Percentiles rank a stretch among this genome's conserved stretches.
Conservation (phyloP, 75 land plant species). For the Pinus tabuliformis region DNA sequence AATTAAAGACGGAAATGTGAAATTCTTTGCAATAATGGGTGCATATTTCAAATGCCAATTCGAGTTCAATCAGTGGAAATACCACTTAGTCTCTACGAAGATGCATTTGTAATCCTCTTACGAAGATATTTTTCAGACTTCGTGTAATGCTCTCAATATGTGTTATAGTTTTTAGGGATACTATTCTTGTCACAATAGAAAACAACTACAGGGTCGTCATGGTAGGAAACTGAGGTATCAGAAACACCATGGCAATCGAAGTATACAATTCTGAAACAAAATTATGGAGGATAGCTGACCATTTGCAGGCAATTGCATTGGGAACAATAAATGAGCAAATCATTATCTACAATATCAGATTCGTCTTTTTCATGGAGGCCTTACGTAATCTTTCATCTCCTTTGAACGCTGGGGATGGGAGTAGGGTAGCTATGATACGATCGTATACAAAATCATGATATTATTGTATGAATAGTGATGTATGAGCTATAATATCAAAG, state of each 20-base stretch:
- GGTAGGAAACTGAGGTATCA: background rate
- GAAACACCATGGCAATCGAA: background rate
- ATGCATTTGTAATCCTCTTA: background rate
- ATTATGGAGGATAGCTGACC: background rate
- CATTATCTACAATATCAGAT: background rate
- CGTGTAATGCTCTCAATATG: background rate
- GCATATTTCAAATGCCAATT: background rate
- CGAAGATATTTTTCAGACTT: background rate
- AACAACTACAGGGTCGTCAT: background rate
- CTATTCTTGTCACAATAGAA: too few species aligned
- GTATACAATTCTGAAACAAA: background rate
- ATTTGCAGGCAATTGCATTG: background rate
- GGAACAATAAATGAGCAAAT: background rate
- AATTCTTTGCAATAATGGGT: too few species aligned
- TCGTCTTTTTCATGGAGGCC: background rate
- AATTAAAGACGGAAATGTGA: too few species aligned
- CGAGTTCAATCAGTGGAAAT: too few species aligned
- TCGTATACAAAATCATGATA: too few species aligned
- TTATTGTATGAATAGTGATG: too few species aligned
- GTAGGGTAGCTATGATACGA: too few species aligned
- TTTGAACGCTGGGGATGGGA: too few species aligned
- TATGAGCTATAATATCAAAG: too few species aligned
- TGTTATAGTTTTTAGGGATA: background rate
- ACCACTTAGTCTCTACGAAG: too few species aligned
- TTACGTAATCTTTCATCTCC: background rate